A percentile compares a stretch with the other conserved stretches of the same genome.
Conservation (phyloP, 768 basidiomycete genomes). For the Dacryopinax primogenitus region DNA sequence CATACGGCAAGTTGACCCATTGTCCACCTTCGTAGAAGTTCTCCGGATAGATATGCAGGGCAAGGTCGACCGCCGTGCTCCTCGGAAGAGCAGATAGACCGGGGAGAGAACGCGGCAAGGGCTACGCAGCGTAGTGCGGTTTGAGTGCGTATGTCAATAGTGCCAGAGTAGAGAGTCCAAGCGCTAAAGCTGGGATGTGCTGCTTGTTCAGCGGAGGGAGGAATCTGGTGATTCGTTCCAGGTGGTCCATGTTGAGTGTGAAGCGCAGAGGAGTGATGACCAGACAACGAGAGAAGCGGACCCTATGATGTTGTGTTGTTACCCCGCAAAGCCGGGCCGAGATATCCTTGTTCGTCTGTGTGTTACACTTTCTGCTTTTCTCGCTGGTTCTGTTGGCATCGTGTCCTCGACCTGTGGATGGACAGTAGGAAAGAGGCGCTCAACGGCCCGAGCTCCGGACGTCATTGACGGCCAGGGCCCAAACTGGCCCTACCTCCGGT, state of each 20-base stretch:
- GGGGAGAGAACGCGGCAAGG: not conserved
- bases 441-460: not conserved
- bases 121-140: not conserved
- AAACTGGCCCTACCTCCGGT: not conserved
- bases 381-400: too few species aligned
- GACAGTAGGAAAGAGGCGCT: too few species aligned
- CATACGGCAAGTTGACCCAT: not conserved
- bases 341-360: too few species aligned
- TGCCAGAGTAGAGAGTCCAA: not conserved
- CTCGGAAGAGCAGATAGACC: not conserved
- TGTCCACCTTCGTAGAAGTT: not conserved
- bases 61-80: not conserved
- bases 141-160: not conserved
- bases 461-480: not conserved
- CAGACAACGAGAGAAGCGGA: too few species aligned
- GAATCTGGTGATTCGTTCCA: not conserved
- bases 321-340: not conserved
- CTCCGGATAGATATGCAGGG: not conserved
- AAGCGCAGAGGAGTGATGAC: too few species aligned
- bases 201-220: not conserved
- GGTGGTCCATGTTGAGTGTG: not conserved
- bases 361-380: too few species aligned
- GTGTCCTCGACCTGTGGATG: too few species aligned
- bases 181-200: not conserved
- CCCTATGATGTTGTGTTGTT: too few species aligned